These are phyloP conservation scores for Pythium dissotocum DNA, from an alignment of 352 stramenopile species.

Conservation along the genomic window DNA sequence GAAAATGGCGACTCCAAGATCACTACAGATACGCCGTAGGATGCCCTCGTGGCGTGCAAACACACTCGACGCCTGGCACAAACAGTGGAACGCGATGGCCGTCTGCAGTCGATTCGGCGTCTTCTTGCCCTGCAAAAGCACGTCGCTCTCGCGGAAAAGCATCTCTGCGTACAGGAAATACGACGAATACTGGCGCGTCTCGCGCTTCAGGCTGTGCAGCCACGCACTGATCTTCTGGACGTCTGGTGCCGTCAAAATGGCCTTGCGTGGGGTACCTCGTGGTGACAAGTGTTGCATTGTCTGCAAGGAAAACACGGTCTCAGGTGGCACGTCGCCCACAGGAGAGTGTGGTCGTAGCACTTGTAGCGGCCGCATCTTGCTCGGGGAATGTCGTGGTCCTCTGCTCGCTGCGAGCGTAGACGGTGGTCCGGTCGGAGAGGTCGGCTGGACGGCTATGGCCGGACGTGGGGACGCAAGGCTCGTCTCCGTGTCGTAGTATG, in stretches of 20 bases:
- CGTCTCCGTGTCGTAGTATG: constrained; percentile 12
- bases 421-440: background rate
- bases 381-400: constrained; percentile 5
- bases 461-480: constrained; percentile 17
- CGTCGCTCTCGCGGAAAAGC: constrained; percentile 63
- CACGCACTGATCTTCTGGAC: constrained; percentile 65
- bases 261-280: constrained; percentile 22
- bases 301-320: constrained; percentile 21
- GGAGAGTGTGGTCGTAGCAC: constrained; percentile 28
- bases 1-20: constrained; percentile 65
- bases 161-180: constrained; percentile 79
- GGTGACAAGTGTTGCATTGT: constrained; percentile 34
- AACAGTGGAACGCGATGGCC: constrained; percentile 71
- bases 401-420: background rate
- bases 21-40: constrained; percentile 54
- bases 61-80: constrained; percentile 59
- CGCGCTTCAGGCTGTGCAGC: constrained; percentile 51
- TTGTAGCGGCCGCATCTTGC: constrained; percentile 17
- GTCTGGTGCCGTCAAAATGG: constrained; percentile 45
- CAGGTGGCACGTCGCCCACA: constrained; percentile 22
- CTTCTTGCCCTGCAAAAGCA: constrained; percentile 60
- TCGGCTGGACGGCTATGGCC: background rate
- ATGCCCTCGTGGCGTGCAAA: constrained; percentile 66
- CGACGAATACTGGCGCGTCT: constrained; percentile 49
- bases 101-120: constrained; percentile 71